These are phyloP conservation scores for Xylaria multiplex DNA, from an alignment of 2,329 filamentous ascomycete genomes.

Conservation along the genomic window DNA sequence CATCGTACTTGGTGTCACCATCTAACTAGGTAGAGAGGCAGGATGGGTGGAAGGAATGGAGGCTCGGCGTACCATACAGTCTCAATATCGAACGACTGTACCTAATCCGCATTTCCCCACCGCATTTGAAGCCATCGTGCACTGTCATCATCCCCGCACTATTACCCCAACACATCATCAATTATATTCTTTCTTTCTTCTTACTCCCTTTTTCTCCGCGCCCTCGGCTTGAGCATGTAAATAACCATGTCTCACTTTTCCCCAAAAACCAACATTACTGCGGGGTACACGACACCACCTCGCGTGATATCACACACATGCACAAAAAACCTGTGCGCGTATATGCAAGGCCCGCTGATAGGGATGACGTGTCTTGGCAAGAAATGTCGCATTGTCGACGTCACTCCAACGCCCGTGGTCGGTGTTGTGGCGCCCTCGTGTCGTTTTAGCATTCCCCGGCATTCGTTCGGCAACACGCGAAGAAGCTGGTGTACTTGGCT, in stretches of 20 bases:
- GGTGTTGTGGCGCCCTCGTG: background rate
- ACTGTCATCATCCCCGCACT: background rate
- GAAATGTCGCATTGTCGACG: background rate
- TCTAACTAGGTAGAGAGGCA: background rate
- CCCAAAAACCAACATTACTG: background rate
- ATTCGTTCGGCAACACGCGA: too few species aligned
- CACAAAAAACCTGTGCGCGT: too few species aligned
- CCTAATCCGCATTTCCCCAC: background rate
- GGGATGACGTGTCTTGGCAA: background rate
- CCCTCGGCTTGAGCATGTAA: background rate
- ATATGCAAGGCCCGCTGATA: slow-evolving; percentile 2
- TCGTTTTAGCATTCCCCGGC: background rate
- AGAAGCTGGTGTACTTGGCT: too few species aligned
- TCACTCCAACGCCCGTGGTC: background rate
- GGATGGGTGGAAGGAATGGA: background rate
- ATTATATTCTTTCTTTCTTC: background rate
- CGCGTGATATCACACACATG: too few species aligned
- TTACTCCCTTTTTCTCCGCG: background rate
- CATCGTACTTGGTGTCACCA: slow-evolving; percentile 13
- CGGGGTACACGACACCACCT: slow-evolving; percentile 6
- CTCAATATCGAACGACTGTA: background rate
- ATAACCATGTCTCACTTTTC: background rate
- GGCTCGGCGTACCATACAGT: background rate
- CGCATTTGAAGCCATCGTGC: slow-evolving; percentile 2
- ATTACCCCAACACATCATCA: slow-evolving; percentile 5